Evolutionary conservation across 225 moss, liverwort and hornwort genomes (phyloP).

Genomic region (Rhytidiadelphus loreus): DNA sequence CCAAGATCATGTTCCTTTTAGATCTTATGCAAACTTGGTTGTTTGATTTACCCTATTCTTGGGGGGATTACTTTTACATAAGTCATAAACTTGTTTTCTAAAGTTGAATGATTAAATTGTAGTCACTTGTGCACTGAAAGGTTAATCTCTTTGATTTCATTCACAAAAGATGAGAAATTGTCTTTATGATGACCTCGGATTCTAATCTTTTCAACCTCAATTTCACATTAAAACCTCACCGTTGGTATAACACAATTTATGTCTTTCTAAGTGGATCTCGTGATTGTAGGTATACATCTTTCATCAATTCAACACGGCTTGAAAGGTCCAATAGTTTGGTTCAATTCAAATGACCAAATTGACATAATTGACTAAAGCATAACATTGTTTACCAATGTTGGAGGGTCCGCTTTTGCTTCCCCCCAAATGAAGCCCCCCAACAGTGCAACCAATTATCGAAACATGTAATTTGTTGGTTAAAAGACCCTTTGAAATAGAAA

Average conservation of each 20-base stretch:
- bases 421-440: no score
- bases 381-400: no score
- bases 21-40: background rate
- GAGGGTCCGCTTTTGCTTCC: no score
- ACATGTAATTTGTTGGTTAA: no score
- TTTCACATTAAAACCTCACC: background rate
- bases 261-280: no score
- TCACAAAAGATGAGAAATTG: background rate
- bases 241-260: background rate
- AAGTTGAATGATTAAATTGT: background rate
- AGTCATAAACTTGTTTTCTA: background rate
- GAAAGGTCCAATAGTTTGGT: no score
- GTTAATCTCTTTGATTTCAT: background rate
- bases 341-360: no score
- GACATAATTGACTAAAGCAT: no score
- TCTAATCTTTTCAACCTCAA: background rate
- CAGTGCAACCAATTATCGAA: no score
- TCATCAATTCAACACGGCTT: no score
- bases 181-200: background rate
- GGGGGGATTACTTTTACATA: background rate
- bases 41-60: background rate
- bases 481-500: no score
- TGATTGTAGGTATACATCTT: no score
- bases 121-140: background rate
- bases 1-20: accelerated